Conservation (phyloP, 192 early-diverging fungal species). For the Coemansia erecta region DNA sequence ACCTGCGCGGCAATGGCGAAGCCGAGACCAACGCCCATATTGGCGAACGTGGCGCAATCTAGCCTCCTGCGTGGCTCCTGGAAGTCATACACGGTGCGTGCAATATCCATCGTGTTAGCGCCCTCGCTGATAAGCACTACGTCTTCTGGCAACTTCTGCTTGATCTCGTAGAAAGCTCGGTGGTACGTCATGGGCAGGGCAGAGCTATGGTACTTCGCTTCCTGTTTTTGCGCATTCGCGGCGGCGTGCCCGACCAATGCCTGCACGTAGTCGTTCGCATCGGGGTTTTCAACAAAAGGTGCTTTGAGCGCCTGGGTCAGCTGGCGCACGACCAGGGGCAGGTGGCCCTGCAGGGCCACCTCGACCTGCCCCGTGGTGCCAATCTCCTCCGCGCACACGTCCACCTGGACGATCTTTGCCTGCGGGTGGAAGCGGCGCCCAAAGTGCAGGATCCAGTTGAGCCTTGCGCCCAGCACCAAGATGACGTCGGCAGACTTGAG, state of each 20-base stretch:
- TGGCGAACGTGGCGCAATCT: constrained; percentile 72
- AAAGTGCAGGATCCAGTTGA: constrained; percentile 80
- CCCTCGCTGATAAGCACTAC: constrained; percentile 70
- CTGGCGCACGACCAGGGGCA: constrained; percentile 58
- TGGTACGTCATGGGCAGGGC: constrained; percentile 63
- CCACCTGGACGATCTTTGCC: constrained; percentile 71
- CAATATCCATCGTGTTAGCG: constrained; percentile 81
- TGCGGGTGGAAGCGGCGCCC: constrained; percentile 55
- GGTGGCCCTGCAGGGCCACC: constrained; percentile 61
- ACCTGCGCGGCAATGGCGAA: constrained; percentile 68
- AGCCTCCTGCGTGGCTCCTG: constrained; percentile 60
- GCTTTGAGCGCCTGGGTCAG: constrained; percentile 30
- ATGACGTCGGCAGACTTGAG: constrained; percentile 67
- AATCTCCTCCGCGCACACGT: constrained; percentile 65
- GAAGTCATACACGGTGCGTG: constrained; percentile 65
- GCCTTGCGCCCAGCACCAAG: constrained; percentile 61
- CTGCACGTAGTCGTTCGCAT: constrained; percentile 19
- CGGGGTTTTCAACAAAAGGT: constrained; percentile 19
- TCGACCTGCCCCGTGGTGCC: constrained; percentile 55
- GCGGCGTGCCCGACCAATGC: constrained; percentile 32
- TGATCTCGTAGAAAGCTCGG: constrained; percentile 67
- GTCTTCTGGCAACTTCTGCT: constrained; percentile 52
- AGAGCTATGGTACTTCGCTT: constrained; percentile 41
- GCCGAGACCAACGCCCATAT: constrained; percentile 81
- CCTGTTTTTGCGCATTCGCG: constrained; percentile 51